Evolutionary conservation across 2,329 filamentous ascomycete species (phyloP).

Genomic region (Colletotrichum phormii): DNA sequence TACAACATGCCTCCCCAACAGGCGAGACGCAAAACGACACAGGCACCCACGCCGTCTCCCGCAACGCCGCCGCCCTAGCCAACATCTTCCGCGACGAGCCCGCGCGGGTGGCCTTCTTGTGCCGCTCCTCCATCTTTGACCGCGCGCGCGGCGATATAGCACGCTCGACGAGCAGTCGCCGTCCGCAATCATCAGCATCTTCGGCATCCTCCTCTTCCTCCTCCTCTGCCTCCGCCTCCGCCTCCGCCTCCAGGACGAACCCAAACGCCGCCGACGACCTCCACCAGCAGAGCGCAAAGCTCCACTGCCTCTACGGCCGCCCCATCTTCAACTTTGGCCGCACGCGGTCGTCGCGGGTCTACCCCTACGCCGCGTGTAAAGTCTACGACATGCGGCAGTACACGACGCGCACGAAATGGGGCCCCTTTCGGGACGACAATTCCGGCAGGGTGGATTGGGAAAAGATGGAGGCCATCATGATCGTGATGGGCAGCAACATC

Average conservation of each 20-base stretch:
- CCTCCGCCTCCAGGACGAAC: not conserved
- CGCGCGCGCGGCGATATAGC: slow-evolving; percentile 58
- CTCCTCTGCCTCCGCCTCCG: not conserved
- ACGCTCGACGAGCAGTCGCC: not conserved
- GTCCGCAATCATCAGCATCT: not conserved
- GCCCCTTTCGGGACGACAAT: slow-evolving; percentile 76
- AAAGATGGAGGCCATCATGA: slow-evolving; percentile 79
- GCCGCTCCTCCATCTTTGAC: slow-evolving; percentile 72
- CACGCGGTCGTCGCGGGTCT: slow-evolving; percentile 52
- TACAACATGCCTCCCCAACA: slow-evolving; percentile 55
- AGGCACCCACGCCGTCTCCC: slow-evolving; percentile 56
- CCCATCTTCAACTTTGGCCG: slow-evolving; percentile 58
- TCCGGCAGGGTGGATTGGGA: slow-evolving; percentile 79
- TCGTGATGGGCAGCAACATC: slow-evolving; percentile 75
- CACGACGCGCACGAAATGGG: slow-evolving; percentile 72
- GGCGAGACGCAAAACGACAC: slow-evolving; percentile 45
- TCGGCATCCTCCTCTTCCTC: not conserved
- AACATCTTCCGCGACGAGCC: slow-evolving; percentile 57
- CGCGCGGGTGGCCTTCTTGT: slow-evolving; percentile 71
- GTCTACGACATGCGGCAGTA: slow-evolving; percentile 82
- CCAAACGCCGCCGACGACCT: not conserved
- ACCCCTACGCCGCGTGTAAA: slow-evolving; percentile 73
- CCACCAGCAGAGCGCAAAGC: slow-evolving; percentile 75
- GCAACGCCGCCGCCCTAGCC: slow-evolving; percentile 57
- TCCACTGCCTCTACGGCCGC: slow-evolving; percentile 78